A percentile compares a stretch with the other conserved stretches of the same genome.
These are phyloP conservation scores for Parascedosporium putredinis DNA, from an alignment of 2,329 filamentous ascomycete genomes.

Conservation along the genomic window DNA sequence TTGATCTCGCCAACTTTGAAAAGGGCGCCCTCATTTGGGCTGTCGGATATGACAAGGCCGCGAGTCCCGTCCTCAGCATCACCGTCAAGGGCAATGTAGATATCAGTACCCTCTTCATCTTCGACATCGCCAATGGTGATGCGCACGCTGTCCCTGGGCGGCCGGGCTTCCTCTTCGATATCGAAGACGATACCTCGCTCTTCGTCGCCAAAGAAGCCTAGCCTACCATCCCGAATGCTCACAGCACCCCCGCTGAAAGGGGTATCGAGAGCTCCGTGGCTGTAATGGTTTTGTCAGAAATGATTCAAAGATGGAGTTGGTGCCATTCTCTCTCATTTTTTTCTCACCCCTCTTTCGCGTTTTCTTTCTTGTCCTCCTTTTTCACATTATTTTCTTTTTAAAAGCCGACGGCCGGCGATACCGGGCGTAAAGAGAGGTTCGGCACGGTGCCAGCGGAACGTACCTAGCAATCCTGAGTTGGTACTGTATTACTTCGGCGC, in stretches of 20 bases:
- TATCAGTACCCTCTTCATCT: background rate
- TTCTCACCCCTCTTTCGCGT: background rate
- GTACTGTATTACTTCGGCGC: background rate
- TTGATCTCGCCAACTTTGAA: background rate
- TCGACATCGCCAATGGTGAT: background rate
- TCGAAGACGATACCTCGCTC: background rate
- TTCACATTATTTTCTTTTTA: too few species aligned
- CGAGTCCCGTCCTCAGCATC: background rate
- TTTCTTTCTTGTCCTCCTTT: too few species aligned
- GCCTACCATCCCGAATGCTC: background rate
- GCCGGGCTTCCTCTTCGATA: background rate
- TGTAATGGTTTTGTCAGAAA: too few species aligned
- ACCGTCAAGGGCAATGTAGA: background rate
- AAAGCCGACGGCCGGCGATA: too few species aligned
- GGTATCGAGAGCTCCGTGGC: background rate
- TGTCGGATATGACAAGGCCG: background rate
- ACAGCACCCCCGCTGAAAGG: slow-evolving; percentile 1
- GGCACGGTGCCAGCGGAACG: background rate
- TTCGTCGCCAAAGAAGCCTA: background rate
- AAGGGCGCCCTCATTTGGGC: background rate
- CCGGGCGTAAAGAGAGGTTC: too few species aligned
- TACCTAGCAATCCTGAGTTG: background rate
- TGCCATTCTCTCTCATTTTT: background rate
- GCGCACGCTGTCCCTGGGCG: background rate
- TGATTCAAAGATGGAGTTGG: background rate